These are phyloP conservation scores for Clarireedia monteithiana DNA, from an alignment of 2,329 filamentous ascomycete species.

Conservation along the genomic window DNA sequence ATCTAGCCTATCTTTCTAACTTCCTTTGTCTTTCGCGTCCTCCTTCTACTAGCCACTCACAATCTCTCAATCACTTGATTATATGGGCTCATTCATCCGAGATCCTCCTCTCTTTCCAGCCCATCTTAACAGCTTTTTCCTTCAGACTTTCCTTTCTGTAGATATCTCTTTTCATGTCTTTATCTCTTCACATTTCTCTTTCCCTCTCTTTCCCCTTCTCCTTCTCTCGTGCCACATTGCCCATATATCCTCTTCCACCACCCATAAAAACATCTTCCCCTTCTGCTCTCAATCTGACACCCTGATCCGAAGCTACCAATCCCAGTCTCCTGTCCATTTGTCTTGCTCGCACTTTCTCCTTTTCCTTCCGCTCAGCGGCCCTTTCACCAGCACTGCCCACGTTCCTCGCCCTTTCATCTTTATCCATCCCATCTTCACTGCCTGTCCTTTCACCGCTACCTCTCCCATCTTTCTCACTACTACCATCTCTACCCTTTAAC, in stretches of 20 bases:
- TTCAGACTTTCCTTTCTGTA: neutral
- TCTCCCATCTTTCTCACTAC: neutral
- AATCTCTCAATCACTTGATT: too few species aligned
- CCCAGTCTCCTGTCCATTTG: neutral
- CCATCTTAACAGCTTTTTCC: neutral
- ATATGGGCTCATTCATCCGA: too few species aligned
- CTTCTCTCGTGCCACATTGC: neutral
- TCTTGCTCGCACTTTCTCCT: neutral
- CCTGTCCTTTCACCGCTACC: constrained; percentile 1
- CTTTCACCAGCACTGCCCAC: too few species aligned
- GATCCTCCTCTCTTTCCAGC: neutral
- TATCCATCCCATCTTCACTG: constrained; percentile 6
- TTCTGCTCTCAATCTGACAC: constrained; percentile 3
- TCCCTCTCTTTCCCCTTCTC: neutral
- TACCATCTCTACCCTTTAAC: neutral
- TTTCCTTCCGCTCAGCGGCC: neutral
- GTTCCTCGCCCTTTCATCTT: neutral
- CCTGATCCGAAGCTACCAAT: constrained; percentile 5
- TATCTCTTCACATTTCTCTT: too few species aligned
- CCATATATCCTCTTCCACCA: neutral
- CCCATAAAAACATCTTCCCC: neutral
- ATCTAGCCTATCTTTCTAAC: too few species aligned
- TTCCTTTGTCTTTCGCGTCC: too few species aligned
- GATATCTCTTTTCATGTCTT: neutral
- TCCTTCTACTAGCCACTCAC: too few species aligned